Base-by-base conservation (phyloP, 2,329 filamentous ascomycete species). In the Claviceps sp. region DNA sequence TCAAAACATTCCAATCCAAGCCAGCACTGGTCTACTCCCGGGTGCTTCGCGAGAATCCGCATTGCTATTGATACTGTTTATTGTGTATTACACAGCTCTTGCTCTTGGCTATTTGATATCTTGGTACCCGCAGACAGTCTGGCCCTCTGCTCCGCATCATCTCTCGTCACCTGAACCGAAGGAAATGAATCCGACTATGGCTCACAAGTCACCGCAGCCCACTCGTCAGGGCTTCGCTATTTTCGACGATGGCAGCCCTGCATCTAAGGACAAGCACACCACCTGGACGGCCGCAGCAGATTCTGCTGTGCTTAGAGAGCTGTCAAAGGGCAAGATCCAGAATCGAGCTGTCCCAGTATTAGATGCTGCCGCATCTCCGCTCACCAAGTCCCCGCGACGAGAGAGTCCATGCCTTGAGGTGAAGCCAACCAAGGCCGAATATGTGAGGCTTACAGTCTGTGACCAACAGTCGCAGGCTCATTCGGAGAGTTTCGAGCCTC, bases 401-500 rank as follows among this genome's bases (percentile, higher is more conserved):
- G 40, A 36, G 5, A 17, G 40, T 8, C 14, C 38, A 45, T 50
- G 51, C 39, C 47, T 50, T 26, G 55, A 58, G 43, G 44, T 54
- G 36, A 51, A 52, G 26, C 26, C 51, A 37, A 38, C 40, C 45
- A 57, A 57, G 42, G 9, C 49, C 20, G 55, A 55, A 45, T 36
- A 46, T 23, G 23, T 47, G 34, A 50, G 60, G 48, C 59, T 60
- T 47, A 54, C 56, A 50, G 48, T 54, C 47, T 60, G 60, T 17
- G 51, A 45, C 53, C 62, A 62, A 39, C 66, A 64, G n/a, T 60
- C 63, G 17, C 57, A 60, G 36, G 56, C 64, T 47, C 60, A 63
- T 34, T 50, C 56, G n/a, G 61, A 66, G 29, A 64, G 59, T 1
- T 69, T 68, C 52, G 62, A 65, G 51, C 64, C 65, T 47, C 60